Evolutionary conservation across 2,329 filamentous ascomycete genomes (phyloP), one percentile per base, ranked within the genome.

Genomic region (Pestalotiopsis sp.): DNA sequence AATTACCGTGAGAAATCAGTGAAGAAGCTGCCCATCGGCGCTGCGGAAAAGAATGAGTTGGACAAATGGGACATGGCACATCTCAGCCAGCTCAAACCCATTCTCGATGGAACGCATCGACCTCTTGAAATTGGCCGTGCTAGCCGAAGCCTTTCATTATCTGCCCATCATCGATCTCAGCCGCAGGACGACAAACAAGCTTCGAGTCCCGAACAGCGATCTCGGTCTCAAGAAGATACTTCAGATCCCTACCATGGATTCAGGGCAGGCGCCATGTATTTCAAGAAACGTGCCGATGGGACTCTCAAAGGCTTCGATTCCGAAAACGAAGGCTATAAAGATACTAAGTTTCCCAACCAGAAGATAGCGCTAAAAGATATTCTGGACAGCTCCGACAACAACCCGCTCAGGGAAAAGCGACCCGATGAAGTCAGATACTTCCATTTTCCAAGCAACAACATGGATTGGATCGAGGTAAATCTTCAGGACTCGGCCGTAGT

Each of bases 391-490:
- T 36, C 58, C 3, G 13, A 61, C 13, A 38, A 58, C 2, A 70
- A 69, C 20, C 57, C 58, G 9, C 60, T 70, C 4, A 27, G 36
- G 31, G n/a, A 65, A 31, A 1, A 2, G 3, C 68, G 69, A 31
- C 64, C 64, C 0, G 5, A 67, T 14, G n/a, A 3, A 3, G 61
- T 70, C 31, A 64, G 67, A 4, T 70, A 70, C 12, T 70, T 70
- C 13, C 69, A 70, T 27, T 67, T 70, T 20, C 69, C 69, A 1
- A 45, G 67, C 2, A 70, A 70, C 36, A 70, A 70, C 20, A 70
- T 70, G 69, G 9, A 49, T 1, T 69, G 64, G 67, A 65, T 70
- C 6, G 67, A 70, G 69, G 69, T 70, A 9, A 68, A 38, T 39
- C 13, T 13, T 11, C 4, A 17, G 6, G 11, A 2, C 27, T 25